Evolutionary conservation across 1,139 yeast species (phyloP).

Genomic region (Suhomyces guaymorum): DNA sequence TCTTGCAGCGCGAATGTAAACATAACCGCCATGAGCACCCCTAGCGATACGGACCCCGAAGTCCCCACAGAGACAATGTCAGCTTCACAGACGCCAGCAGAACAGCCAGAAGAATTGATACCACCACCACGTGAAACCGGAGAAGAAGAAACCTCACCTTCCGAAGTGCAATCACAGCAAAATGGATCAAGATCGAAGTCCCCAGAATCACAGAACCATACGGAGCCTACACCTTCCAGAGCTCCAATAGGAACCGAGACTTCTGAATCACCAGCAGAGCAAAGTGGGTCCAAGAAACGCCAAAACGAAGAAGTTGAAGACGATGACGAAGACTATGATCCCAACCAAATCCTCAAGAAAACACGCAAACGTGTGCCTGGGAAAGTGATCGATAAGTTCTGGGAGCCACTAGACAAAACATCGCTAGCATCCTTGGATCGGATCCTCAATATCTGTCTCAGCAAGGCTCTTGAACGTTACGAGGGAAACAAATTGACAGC

Average conservation of each 20-base stretch:
- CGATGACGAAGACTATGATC: slow-evolving; percentile 4
- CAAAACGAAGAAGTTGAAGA: slow-evolving; percentile 1
- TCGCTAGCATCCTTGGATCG: slow-evolving; percentile 27
- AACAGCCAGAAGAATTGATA: too few species aligned
- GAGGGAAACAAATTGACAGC: slow-evolving; percentile 23
- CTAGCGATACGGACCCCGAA: neutral
- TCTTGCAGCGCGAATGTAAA: neutral
- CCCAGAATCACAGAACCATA: too few species aligned
- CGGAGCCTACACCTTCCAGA: too few species aligned
- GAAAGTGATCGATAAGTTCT: slow-evolving; percentile 34
- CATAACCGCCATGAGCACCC: neutral
- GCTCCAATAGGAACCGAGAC: too few species aligned
- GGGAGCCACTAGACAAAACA: slow-evolving; percentile 33
- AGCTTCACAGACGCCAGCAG: too few species aligned
- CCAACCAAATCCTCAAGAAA: slow-evolving; percentile 10
- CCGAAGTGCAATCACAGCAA: too few species aligned
- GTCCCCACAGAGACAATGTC: too few species aligned
- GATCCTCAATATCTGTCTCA: slow-evolving; percentile 33
- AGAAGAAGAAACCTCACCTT: too few species aligned
- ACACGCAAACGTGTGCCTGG: slow-evolving; percentile 28
- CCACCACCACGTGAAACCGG: too few species aligned
- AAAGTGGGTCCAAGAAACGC: slow-evolving; percentile 3
- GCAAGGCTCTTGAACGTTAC: slow-evolving; percentile 34
- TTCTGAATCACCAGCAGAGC: too few species aligned
- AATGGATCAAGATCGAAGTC: too few species aligned